Base-by-base conservation (phyloP, 1,284 basidiomycete genomes). In the Ustilago lituana region DNA sequence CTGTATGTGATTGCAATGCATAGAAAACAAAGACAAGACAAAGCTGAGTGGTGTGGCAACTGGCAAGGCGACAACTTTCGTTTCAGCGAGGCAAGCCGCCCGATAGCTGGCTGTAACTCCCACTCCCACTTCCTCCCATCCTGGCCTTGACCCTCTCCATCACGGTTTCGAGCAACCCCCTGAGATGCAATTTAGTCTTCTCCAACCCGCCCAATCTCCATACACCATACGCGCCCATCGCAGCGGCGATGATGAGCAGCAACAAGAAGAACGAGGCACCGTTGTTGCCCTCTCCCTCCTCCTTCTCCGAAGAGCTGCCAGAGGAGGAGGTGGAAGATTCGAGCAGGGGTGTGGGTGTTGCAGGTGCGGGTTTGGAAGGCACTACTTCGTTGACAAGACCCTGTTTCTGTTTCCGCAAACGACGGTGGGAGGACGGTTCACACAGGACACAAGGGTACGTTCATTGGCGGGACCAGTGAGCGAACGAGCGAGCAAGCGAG, bases 201-300 rank as follows among this genome's bases (percentile, higher is more conserved):
- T 63, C 33, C 2, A 62, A 27, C 4, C 69, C 69, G 14, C 69
- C 69, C 6, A 72, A 15, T 17, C 35, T 43, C 48, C 55, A 72
- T 5, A 68, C 56, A 6, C 53, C 60, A 3, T 15, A 23, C 2
- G 23, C 55, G 5, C 35, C 58, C 2, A 51, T 47, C 0, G 31
- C 64, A 4, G 12, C 53, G 1, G 49, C 63, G 4, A 66, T 5
- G 23, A 72, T 17, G 17, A 72, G 56, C 4, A 68, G 57, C 6
- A 71, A 40, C 7, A 71, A 37, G 52, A 63, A 61, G 19, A 71
- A 66, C n/a, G 48, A 58, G 4, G 12, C 31, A 8, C 53, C 46
- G 23, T 57, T 60, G 38, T 52, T 57, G 17, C 23, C 27, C 9
- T 23, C 36, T 24, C 14, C 46, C 15, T 43, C 43, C 23, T 44